Percentiles rank a stretch among this genome's conserved stretches.
Evolutionary conservation across 352 stramenopile species (phyloP).

Genomic region (Globisporangium iwayamae): DNA sequence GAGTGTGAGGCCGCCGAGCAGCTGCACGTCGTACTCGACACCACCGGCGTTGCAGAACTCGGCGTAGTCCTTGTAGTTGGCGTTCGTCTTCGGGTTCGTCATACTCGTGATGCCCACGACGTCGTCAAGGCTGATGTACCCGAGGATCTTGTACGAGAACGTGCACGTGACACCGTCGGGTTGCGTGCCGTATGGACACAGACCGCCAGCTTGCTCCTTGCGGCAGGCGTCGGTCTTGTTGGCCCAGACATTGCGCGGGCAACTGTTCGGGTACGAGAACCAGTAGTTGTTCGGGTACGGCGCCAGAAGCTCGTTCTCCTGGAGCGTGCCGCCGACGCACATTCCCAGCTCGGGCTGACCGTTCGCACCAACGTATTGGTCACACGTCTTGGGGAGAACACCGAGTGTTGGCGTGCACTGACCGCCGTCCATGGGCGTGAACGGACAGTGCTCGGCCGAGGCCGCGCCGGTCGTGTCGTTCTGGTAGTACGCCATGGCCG

Average conservation of each 20-base stretch:
- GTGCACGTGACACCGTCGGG: conserved; percentile 59
- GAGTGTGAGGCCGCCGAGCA: conserved; percentile 21
- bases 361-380: conserved; percentile 49
- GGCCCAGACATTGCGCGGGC: conserved; percentile 33
- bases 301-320: conserved; percentile 45
- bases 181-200: conserved; percentile 43
- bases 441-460: conserved; percentile 46
- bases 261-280: conserved; percentile 83
- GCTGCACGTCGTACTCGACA: conserved; percentile 50
- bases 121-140: conserved; percentile 60
- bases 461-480: conserved; percentile 16
- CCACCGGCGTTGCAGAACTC: conserved; percentile 57
- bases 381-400: conserved; percentile 31
- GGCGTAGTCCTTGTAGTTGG: conserved; percentile 38
- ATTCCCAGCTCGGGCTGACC: conserved; percentile 43
- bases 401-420: conserved; percentile 45
- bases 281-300: conserved; percentile 78
- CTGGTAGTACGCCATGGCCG: conserved; percentile 42
- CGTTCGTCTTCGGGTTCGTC: conserved; percentile 36
- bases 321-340: conserved; percentile 37
- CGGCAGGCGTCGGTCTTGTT: conserved; percentile 45
- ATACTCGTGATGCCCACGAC: conserved; percentile 69
- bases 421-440: conserved; percentile 54
- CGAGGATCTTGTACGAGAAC: conserved; percentile 61
- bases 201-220: conserved; percentile 29